A percentile compares a stretch with the other conserved stretches of the same genome.
phyloP scores from a whole-genome alignment of 176 grass and related monocot species.

The Triticum monococcum region DNA sequence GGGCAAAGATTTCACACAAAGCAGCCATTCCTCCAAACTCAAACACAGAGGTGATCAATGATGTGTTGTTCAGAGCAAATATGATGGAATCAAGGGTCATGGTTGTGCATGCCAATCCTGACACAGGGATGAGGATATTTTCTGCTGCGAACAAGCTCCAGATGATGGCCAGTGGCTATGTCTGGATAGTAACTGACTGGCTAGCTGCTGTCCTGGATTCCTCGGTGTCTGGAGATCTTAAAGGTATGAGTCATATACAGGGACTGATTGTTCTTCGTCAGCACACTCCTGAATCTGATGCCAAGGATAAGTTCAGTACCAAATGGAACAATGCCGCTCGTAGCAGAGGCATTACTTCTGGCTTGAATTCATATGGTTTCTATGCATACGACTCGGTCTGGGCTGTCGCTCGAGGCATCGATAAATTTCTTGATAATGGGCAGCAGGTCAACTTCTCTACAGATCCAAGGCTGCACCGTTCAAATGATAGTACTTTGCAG shows the following conservation, averaged over 20 bases:
- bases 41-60: slow-evolving; percentile 40
- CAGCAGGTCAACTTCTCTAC: slow-evolving; percentile 53
- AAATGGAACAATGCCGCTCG: slow-evolving; percentile 48
- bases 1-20: slow-evolving; percentile 65
- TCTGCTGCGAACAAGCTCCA: slow-evolving; percentile 48
- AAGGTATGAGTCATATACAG: slow-evolving; percentile 52
- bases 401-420: slow-evolving; percentile 54
- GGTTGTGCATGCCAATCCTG: slow-evolving; percentile 74
- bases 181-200: slow-evolving; percentile 86
- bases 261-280: slow-evolving; percentile 60
- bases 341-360: slow-evolving; percentile 34
- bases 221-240: slow-evolving; percentile 18
- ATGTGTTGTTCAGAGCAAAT: slow-evolving; percentile 53
- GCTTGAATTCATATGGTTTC: slow-evolving; percentile 61
- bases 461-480: slow-evolving; percentile 52
- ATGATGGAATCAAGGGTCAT: slow-evolving; percentile 81
- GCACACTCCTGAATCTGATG: slow-evolving; percentile 55
- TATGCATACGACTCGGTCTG: slow-evolving; percentile 84
- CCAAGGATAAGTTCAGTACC: slow-evolving; percentile 52
- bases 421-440: slow-evolving; percentile 48
- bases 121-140: slow-evolving; percentile 63
- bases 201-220: slow-evolving; percentile 76
- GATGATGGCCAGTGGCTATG: slow-evolving; percentile 65
- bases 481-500: slow-evolving; percentile 49
- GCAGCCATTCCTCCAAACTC: slow-evolving; percentile 52